Base-by-base conservation (phyloP, 2,329 filamentous ascomycete genomes). In the Sporothrix brunneoviolacea region DNA sequence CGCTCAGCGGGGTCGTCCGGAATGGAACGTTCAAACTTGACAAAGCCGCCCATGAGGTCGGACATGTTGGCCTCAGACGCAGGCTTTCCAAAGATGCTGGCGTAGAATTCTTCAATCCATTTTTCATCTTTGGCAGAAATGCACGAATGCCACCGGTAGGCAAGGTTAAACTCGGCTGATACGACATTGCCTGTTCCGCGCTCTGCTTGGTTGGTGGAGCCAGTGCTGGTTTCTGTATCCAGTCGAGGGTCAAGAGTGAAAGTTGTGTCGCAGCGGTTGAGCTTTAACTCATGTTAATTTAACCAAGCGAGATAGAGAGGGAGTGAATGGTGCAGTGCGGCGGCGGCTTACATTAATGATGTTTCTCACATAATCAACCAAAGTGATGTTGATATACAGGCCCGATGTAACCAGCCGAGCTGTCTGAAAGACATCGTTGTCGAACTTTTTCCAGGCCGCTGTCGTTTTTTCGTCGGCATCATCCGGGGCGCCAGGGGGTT, bases 141-240 rank as follows among this genome's bases (percentile, higher is more conserved):
- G 58, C 84, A 83, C 3, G 87, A 88, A 69, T 94, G 88, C 88
- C 88, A 94, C 56, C 88, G 77, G 65, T 95, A 94, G 58, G 86
- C 85, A 9, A 95, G 74, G 62, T 93, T 94, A 73, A 95, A 95
- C 69, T 95, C 89, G 4, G 86, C 87, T 0, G 87, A 91, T 5
- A 91, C 87, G 57, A 86, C 82, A 60, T 93, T 94, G 45, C 89
- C 89, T 0, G 86, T 80, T 37, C 87, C 89, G 21, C 82, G 75
- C 39, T 86, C 80, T 0, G 84, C 79, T 1, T 79, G 77, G 2
- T 76, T 65, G 28, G 74, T 72, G 8, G 73, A 82, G 56, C 72
- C 74, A 0, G 65, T 70, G 3, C 73, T 66, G 1, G 75, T 75
- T 35, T 77, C 82, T 65, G 83, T 85, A 58, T 86, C 80, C 12